phyloP scores from a whole-genome alignment of 257 asterid genomes.

The Misopates orontium region DNA sequence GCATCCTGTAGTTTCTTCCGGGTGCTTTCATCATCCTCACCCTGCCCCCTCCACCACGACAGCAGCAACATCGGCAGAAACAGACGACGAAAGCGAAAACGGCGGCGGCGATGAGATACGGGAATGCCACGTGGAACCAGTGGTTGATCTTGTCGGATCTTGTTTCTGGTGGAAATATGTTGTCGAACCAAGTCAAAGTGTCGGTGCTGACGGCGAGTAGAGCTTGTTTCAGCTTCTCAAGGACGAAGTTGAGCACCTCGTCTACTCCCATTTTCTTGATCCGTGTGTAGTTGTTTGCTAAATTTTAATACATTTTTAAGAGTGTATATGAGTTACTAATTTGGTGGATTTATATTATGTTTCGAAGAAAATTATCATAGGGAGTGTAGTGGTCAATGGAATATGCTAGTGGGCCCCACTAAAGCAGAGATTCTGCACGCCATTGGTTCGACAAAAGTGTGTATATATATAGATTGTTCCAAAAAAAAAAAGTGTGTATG shows the following conservation, averaged over 20 bases:
- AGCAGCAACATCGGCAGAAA: slow-evolving; percentile 21
- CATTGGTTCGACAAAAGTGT: no score
- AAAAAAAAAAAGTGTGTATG: no score
- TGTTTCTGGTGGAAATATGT: slow-evolving; percentile 22
- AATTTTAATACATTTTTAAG: no score
- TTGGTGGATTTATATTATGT: no score
- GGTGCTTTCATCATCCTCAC: slow-evolving; percentile 33
- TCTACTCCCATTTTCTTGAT: slow-evolving; percentile 22
- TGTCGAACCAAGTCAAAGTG: slow-evolving; percentile 10
- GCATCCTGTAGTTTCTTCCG: slow-evolving; percentile 29
- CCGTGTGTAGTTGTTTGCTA: no score
- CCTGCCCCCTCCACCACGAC: slow-evolving; percentile 12
- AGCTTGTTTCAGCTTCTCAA: slow-evolving; percentile 23
- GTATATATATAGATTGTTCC: no score
- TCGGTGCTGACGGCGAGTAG: background rate
- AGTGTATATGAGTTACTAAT: no score
- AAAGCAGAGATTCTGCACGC: no score
- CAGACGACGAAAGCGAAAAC: background rate
- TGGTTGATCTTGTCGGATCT: slow-evolving; percentile 24
- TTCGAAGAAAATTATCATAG: no score
- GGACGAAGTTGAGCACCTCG: slow-evolving; percentile 13
- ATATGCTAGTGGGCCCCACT: no score
- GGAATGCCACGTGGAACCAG: slow-evolving; percentile 27
- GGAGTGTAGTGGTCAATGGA: no score
- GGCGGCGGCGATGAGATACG: slow-evolving; percentile 8